These are phyloP conservation scores for Alternaria brassicicola DNA, from an alignment of 2,329 filamentous ascomycete species.

Conservation along the genomic window DNA sequence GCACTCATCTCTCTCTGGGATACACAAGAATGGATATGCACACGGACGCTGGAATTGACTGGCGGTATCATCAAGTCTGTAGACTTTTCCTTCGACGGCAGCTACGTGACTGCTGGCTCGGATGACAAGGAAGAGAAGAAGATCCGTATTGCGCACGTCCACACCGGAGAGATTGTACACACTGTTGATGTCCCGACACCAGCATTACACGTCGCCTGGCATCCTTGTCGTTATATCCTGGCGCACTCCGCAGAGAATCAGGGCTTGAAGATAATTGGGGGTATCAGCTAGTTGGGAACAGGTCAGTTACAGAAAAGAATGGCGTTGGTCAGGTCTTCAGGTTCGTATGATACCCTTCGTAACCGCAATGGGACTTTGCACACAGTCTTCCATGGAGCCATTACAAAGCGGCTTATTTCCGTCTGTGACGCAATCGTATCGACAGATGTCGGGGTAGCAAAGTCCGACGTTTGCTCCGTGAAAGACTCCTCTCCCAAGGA, in stretches of 20 bases:
- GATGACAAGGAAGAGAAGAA: constrained; percentile 76
- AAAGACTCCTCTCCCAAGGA: neutral
- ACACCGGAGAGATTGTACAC: constrained; percentile 75
- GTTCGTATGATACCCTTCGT: constrained; percentile 27
- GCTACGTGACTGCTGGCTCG: constrained; percentile 74
- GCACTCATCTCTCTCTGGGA: constrained; percentile 80
- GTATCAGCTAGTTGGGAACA: constrained; percentile 26
- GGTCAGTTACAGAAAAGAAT: neutral
- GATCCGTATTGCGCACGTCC: constrained; percentile 72
- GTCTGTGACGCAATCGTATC: constrained; percentile 19
- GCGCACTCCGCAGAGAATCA: constrained; percentile 70
- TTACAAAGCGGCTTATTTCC: constrained; percentile 10
- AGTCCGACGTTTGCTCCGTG: constrained; percentile 13
- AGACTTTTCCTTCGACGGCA: constrained; percentile 79
- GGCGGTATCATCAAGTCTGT: constrained; percentile 72
- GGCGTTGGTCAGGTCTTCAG: constrained; percentile 5
- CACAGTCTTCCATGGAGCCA: neutral
- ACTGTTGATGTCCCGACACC: constrained; percentile 71
- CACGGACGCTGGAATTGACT: constrained; percentile 72
- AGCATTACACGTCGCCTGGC: constrained; percentile 74
- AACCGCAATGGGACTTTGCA: neutral
- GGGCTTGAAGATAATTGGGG: constrained; percentile 71
- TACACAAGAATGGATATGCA: constrained; percentile 77
- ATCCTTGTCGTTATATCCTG: constrained; percentile 74
- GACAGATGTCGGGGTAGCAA: constrained; percentile 11